Base-by-base conservation (phyloP, 169 alveolate species). In the Eimeria praecox region DNA sequence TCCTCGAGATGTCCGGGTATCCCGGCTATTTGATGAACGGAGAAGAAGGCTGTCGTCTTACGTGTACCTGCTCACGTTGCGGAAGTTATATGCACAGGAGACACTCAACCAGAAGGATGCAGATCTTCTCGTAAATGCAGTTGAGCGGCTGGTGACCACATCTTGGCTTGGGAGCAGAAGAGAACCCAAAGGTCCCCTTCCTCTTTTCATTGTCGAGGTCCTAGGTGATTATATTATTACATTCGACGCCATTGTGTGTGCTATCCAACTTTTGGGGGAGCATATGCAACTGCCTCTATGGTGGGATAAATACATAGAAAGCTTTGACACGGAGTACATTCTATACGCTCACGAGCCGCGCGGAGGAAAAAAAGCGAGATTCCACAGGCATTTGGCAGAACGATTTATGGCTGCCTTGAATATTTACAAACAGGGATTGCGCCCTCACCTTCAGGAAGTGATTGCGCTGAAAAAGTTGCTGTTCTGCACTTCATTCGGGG, bases 261-360 rank as follows among this genome's bases (percentile, higher is more conserved):
- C 88, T 44, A 27, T 4, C 22, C 27, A 78, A 14, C 27, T 78
- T 46, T 1, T 78, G 0, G 88, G 88, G 42, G 66, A 78, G 27
- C 66, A 42, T 27, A 78, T 78, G 64, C 66, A 78, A 10, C 44
- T 42, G 0, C 14, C 42, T 8, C 22, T 24, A 6, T 78, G 88
- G 88, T 78, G 88, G 88, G 88, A 8, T n/a, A 71, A 71, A 24
- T 78, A 44, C 88, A 22, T 64, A 78, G 44, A 12, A 59, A 64
- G 75, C 75, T 64, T 64, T n/a, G 8, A 64, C 8, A 64, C 75
- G 75, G 38, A 24, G 6, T 1, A 9, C 75, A 2, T 40, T 6
- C 40, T 64, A 10, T 40, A 9, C 4, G 18, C 75, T 27, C 40
- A 6, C 8, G 5, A 22, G 69, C 1, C 30, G 5, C 22, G 16